Evolutionary conservation across 805 yeast species (phyloP), one percentile per base, ranked within the genome.

Genomic region (Ogataea thermomethanolica): DNA sequence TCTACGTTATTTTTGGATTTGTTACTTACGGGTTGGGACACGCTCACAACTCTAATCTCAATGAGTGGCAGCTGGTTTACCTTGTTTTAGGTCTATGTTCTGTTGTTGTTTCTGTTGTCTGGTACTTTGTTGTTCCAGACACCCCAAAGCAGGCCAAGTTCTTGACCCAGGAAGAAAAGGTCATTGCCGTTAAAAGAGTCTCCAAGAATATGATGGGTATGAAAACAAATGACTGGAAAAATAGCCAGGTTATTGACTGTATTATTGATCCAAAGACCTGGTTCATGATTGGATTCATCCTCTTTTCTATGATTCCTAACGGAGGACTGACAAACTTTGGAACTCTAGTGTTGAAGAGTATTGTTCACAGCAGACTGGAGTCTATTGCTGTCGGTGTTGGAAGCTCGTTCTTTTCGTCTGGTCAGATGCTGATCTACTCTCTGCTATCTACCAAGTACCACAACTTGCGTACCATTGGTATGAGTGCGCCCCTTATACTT

Each of bases 281-380:
- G 34, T 37, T 51, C 26, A 35, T 54, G 30, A 23, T 51, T 29
- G 45, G 47, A 8, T 50, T 43, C 40, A 56, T 56, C 35, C 25
- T 54, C 28, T 46, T 53, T 41, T 51, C 51, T 26, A 52, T 51
- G 50, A 57, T 58, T 45, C 60, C 63, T 38, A 58, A 58, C 32
- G 62, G 62, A 39, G 64, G 60, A 29, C 41, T 58, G 25, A 48
- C 54, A 28, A 56, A 56, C 36, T 56, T 56, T 39, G 54, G 54
- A 35, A 52, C 58, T 4, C 45, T 58, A 34, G 59, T 58, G 33
- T 42, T 58, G 27, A 39, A 46, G 17, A 31, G 35, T 14, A 41
- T 51, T 25, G 54, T 46, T 17, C 39, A 50, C 35, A 48, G 43
- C 42, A 43, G 49, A 26, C 31, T 50, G 13, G 41, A 46, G 27